phyloP scores from a whole-genome alignment of 2,329 filamentous ascomycete species.

The Aphanoascus verrucosus region DNA sequence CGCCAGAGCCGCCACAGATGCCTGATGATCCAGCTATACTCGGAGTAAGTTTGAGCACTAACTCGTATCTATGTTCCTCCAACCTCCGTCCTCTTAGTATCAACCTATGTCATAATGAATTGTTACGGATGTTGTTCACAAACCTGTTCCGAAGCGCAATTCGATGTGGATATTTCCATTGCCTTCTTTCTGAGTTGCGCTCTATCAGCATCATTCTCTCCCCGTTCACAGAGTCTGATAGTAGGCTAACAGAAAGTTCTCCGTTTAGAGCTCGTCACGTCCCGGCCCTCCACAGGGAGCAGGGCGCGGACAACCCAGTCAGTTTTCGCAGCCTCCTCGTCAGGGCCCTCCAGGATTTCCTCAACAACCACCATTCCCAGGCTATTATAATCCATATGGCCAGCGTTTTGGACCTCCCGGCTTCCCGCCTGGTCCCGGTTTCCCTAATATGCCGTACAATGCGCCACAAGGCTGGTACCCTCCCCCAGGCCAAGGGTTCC shows the following conservation, averaged over 20 bases:
- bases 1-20: conserved; percentile 64
- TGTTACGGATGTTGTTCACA: conserved; percentile 91
- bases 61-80: conserved; percentile 12
- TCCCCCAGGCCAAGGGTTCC: conserved; percentile 62
- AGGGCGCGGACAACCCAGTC: conserved; percentile 35
- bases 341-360: conserved; percentile 32
- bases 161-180: conserved; percentile 97
- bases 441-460: conserved; percentile 67
- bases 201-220: background rate
- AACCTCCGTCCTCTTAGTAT: background rate
- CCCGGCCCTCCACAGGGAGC: conserved; percentile 32
- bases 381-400: conserved; percentile 38
- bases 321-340: conserved; percentile 31
- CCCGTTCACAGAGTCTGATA: background rate
- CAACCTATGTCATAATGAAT: conserved; percentile 61
- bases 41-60: conserved; percentile 60
- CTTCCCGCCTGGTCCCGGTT: conserved; percentile 48
- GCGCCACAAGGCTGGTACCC: conserved; percentile 68
- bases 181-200: conserved; percentile 89
- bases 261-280: conserved; percentile 34
- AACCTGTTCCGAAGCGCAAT: conserved; percentile 82
- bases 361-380: conserved; percentile 34
- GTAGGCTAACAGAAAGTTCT: conserved; percentile 18
- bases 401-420: conserved; percentile 41
- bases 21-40: conserved; percentile 95